These are phyloP conservation scores for Biancaea sappan DNA, from an alignment of 306 rosid species.

Conservation along the genomic window DNA sequence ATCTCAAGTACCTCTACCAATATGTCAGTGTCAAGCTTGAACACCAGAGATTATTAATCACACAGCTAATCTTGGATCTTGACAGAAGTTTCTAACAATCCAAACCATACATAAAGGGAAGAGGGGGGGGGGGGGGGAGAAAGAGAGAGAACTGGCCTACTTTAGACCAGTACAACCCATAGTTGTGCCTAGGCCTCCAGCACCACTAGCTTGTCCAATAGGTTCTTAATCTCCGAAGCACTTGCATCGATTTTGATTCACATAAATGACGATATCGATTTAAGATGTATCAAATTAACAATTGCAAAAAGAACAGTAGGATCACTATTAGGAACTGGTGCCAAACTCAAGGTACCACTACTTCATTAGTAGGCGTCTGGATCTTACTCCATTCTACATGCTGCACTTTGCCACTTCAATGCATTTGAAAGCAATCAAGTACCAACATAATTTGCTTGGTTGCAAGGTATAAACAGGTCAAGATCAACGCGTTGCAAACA, in stretches of 20 bases:
- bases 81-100: neutral
- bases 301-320: neutral
- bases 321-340: constrained; percentile 68
- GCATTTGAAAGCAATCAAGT: constrained; percentile 7
- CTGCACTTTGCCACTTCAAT: constrained; percentile 82
- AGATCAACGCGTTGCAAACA: constrained; percentile 21
- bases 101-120: neutral
- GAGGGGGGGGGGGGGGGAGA: neutral
- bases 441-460: neutral
- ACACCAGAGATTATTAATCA: neutral
- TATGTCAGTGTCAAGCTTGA: neutral
- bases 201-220: constrained; percentile 94
- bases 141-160: constrained; percentile 54
- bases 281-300: constrained; percentile 12
- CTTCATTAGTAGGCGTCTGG: constrained; percentile 94
- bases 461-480: neutral
- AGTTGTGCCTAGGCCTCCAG: constrained; percentile 96
- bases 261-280: neutral
- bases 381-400: constrained; percentile 97
- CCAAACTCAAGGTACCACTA: constrained; percentile 88
- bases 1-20: constrained; percentile 9
- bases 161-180: constrained; percentile 98
- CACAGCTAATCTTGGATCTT: constrained; percentile 19
- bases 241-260: constrained; percentile 48
- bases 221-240: constrained; percentile 63